phyloP scores from a whole-genome alignment of 352 stramenopile species.

The Peronospora farinosa region DNA sequence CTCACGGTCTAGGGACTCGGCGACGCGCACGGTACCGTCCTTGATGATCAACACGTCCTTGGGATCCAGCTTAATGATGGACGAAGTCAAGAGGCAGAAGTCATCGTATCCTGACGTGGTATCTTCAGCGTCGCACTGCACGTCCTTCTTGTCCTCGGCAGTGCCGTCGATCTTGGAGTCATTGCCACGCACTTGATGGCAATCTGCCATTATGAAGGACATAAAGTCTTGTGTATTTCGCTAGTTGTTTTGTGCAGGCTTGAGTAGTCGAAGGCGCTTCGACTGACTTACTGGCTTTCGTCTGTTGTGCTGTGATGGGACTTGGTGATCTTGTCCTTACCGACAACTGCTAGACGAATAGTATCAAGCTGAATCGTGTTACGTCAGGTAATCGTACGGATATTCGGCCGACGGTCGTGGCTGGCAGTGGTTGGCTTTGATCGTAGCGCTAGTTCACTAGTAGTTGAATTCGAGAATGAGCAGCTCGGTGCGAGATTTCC shows the following conservation, averaged over 20 bases:
- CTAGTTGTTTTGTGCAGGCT: slow-evolving; percentile 9
- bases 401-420: slow-evolving; percentile 2
- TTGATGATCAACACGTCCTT: slow-evolving; percentile 75
- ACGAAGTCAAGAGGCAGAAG: slow-evolving; percentile 25
- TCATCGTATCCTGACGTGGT: slow-evolving; percentile 13
- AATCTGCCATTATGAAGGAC: slow-evolving; percentile 28
- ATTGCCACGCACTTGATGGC: slow-evolving; percentile 15
- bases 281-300: slow-evolving; percentile 18
- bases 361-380: slow-evolving; percentile 6
- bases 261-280: slow-evolving; percentile 5
- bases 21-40: slow-evolving; percentile 59
- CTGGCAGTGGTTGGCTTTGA: slow-evolving; percentile 11
- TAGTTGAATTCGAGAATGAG: slow-evolving; percentile 32
- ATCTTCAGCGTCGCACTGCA: slow-evolving; percentile 18
- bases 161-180: slow-evolving; percentile 11
- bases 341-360: slow-evolving; percentile 16
- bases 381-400: slow-evolving; percentile 8
- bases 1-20: slow-evolving; percentile 45
- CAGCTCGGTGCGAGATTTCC: slow-evolving; percentile 8
- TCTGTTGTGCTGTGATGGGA: slow-evolving; percentile 12
- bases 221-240: slow-evolving; percentile 7
- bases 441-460: slow-evolving; percentile 10
- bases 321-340: slow-evolving; percentile 21
- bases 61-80: slow-evolving; percentile 47
- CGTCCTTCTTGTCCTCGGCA: slow-evolving; percentile 11